Evolutionary conservation across 2,329 filamentous ascomycete genomes (phyloP).

Genomic region (Huntiella moniliformis): DNA sequence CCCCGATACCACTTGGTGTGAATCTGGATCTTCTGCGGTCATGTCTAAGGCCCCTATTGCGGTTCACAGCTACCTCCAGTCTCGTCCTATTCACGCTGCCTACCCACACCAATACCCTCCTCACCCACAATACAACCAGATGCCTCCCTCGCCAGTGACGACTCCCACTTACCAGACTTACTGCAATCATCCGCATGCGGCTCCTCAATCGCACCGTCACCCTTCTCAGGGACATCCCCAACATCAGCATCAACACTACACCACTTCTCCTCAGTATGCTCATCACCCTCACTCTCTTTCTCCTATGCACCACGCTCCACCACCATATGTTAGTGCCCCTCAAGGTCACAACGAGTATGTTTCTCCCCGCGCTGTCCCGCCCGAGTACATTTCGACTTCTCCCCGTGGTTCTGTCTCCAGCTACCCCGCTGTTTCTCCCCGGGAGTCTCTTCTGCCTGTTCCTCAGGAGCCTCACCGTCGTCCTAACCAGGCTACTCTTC

Average conservation of each 20-base stretch:
- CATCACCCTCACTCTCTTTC: conserved; percentile 18
- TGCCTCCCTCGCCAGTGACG: conserved; percentile 30
- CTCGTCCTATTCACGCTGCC: conserved; percentile 16
- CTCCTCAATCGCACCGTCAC: conserved; percentile 13
- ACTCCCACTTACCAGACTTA: conserved; percentile 32
- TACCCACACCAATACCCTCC: conserved; percentile 23
- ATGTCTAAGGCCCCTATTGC: conserved; percentile 58
- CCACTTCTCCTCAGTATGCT: conserved; percentile 13
- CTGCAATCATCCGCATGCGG: conserved; percentile 17
- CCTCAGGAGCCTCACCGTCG: conserved; percentile 14
- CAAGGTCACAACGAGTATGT: too few relatives aligned
- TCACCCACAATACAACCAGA: conserved; percentile 16
- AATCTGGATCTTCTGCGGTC: conserved; percentile 60
- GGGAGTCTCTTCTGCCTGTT: conserved; percentile 14
- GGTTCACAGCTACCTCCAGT: conserved; percentile 20
- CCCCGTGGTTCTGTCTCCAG: too few relatives aligned
- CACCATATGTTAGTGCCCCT: not conserved
- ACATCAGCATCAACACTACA: conserved; percentile 18
- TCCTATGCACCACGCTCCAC: conserved; percentile 13
- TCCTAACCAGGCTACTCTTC: conserved; percentile 21
- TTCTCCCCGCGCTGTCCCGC: too few relatives aligned
- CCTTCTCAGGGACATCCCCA: conserved; percentile 12
- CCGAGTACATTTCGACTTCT: too few relatives aligned
- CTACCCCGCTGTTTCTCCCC: too few relatives aligned
- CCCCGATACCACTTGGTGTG: conserved; percentile 83